Conservation (phyloP, 148 eudicot species). For the Rhododendron williamsianum region DNA sequence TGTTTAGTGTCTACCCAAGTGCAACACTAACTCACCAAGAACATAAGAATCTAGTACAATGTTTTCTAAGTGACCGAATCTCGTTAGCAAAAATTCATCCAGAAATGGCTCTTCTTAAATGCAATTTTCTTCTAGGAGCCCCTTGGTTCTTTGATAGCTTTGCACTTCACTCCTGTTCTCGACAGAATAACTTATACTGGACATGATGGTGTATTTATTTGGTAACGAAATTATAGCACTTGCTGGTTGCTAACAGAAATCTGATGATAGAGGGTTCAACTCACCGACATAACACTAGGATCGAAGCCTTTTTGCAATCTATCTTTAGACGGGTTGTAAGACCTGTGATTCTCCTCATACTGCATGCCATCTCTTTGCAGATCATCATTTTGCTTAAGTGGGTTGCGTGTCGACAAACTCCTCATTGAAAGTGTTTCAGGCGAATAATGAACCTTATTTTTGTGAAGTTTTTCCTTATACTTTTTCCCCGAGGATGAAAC, state of each 20-base stretch:
- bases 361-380: conserved; percentile 36
- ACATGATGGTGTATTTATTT: not conserved
- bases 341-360: conserved; percentile 51
- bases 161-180: not conserved
- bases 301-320: conserved; percentile 40
- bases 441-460: conserved; percentile 36
- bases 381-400: conserved; percentile 45
- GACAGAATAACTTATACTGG: not conserved
- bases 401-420: conserved; percentile 30
- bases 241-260: not conserved
- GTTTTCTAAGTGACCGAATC: not conserved
- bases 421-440: conserved; percentile 48
- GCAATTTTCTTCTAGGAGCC: not conserved
- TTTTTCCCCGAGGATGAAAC: conserved; percentile 36
- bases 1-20: not conserved
- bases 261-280: conserved; percentile 15
- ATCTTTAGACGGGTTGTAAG: conserved; percentile 49
- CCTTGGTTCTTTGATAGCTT: not conserved
- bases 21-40: not conserved
- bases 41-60: not conserved
- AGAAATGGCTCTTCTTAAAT: not conserved
- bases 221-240: not conserved
- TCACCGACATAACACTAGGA: conserved; percentile 38
- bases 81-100: not conserved
- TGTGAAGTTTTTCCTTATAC: conserved; percentile 38